A percentile compares a stretch with the other conserved stretches of the same genome.
Evolutionary conservation across 192 early-diverging fungal genomes (phyloP).

Genomic region (Gigaspora rosea): DNA sequence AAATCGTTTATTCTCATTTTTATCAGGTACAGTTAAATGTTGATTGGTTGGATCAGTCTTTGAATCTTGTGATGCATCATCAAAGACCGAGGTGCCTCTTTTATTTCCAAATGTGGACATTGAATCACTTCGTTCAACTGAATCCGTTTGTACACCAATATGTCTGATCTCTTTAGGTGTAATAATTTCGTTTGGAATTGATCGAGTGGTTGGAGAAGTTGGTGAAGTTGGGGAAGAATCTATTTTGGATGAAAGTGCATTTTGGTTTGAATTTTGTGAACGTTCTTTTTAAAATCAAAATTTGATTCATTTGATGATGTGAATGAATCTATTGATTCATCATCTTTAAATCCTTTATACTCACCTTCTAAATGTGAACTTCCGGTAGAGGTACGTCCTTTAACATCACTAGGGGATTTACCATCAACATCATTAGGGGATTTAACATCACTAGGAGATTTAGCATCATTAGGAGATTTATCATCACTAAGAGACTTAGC

Average conservation of each 20-base stretch:
- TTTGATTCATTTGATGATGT: constrained; percentile 9
- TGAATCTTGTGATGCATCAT: background rate
- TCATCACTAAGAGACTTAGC: no score
- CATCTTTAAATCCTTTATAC: constrained; percentile 12
- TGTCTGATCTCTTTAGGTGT: background rate
- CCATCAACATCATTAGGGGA: no score
- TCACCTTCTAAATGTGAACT: background rate
- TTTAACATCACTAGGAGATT: no score
- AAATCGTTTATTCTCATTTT: constrained; percentile 21
- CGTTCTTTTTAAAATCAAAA: constrained; percentile 1
- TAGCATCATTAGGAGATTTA: no score
- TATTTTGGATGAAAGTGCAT: no score
- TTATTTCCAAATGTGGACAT: background rate
- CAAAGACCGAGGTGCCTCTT: background rate
- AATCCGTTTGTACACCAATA: background rate
- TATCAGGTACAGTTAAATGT: background rate
- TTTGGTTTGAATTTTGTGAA: background rate
- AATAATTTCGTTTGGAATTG: background rate
- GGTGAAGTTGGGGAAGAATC: no score
- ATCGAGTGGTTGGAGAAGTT: no score
- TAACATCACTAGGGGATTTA: no score
- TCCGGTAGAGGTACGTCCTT: no score
- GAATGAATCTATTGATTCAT: constrained; percentile 19
- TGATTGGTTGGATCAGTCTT: background rate
- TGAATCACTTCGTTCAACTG: background rate